phyloP scores from a whole-genome alignment of 2,329 filamentous ascomycete genomes.

The Parafenestella ontariensis region DNA sequence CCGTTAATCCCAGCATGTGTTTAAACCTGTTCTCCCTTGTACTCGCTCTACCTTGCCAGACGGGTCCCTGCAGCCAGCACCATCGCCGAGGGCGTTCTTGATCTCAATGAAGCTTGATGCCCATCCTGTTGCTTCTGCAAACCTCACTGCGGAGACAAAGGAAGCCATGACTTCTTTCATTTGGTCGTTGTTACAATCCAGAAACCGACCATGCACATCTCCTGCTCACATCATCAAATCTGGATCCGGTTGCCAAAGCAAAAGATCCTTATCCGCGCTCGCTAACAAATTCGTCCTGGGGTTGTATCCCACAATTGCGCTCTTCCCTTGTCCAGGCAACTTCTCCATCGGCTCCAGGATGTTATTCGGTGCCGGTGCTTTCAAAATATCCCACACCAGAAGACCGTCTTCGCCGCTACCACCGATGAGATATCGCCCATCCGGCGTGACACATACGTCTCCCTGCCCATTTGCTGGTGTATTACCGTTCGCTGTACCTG shows the following conservation, averaged over 20 bases:
- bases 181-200: not conserved
- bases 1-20: not conserved
- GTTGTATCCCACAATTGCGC: conserved; percentile 83
- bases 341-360: conserved; percentile 69
- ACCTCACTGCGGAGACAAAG: not conserved
- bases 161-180: not conserved
- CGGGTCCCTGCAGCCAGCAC: too few relatives aligned
- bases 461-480: conserved; percentile 60
- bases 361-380: conserved; percentile 60
- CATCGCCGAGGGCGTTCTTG: too few relatives aligned
- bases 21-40: too few relatives aligned
- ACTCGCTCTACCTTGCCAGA: too few relatives aligned
- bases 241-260: conserved; percentile 57
- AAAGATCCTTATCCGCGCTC: conserved; percentile 81
- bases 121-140: too few relatives aligned
- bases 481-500: conserved; percentile 54
- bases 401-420: conserved; percentile 76
- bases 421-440: conserved; percentile 86
- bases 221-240: conserved; percentile 47
- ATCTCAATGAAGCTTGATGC: too few relatives aligned
- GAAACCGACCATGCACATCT: not conserved
- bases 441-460: conserved; percentile 87
- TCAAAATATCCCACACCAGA: conserved; percentile 81
- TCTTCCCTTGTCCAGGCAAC: conserved; percentile 67
- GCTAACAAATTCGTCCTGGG: conserved; percentile 91